Conservation (phyloP, 169 alveolate genomes). For the Perkinsus olseni region DNA sequence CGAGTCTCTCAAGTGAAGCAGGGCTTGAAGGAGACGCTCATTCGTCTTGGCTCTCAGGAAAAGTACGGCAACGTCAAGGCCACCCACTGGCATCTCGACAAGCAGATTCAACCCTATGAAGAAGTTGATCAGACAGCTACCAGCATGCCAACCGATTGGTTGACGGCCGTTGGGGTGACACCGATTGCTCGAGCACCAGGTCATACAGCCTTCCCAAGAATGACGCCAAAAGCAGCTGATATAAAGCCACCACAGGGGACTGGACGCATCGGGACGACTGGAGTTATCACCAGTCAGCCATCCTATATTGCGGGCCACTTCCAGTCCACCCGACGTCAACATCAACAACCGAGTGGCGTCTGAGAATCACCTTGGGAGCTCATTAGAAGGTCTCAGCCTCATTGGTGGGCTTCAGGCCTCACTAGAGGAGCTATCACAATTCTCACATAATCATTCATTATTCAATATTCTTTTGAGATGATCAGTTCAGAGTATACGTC, state of each 20-base stretch:
- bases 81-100: background rate
- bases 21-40: background rate
- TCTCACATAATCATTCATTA: no score
- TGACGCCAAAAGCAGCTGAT: background rate
- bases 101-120: background rate
- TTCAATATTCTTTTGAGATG: no score
- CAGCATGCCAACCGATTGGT: background rate
- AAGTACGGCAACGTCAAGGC: background rate
- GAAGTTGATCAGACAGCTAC: background rate
- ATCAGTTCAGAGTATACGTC: no score
- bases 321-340: background rate
- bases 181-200: background rate
- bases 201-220: background rate
- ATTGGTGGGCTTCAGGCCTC: background rate
- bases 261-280: background rate
- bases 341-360: background rate
- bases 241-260: background rate
- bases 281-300: background rate
- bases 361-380: background rate
- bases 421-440: no score
- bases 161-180: background rate
- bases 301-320: background rate
- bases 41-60: background rate
- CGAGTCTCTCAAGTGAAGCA: background rate
- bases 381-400: background rate